Conservation (phyloP, 2,329 filamentous ascomycete genomes). For the Calonectria leucothoes region DNA sequence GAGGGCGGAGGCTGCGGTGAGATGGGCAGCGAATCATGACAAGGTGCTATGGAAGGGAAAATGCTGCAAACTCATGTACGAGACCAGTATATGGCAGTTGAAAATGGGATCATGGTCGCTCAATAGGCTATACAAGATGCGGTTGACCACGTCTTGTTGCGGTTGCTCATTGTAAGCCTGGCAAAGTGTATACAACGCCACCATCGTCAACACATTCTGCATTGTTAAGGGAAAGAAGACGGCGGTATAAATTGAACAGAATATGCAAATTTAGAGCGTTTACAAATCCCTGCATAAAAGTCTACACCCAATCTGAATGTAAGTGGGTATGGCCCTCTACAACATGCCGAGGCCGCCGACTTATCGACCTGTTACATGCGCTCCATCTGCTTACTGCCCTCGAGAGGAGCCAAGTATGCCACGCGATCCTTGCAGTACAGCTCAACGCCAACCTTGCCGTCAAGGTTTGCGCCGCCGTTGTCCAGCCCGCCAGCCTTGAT, state of each 20-base stretch:
- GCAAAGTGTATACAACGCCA: too few relatives aligned
- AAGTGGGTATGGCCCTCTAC: not conserved
- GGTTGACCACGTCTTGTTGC: too few relatives aligned
- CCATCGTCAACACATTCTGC: not conserved
- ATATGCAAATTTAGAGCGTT: not conserved
- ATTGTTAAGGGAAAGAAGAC: not conserved
- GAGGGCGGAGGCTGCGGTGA: conserved; percentile 15
- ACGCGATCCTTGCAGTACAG: conserved; percentile 65
- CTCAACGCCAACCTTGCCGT: conserved; percentile 59
- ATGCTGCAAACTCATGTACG: too few relatives aligned
- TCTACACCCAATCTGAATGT: not conserved
- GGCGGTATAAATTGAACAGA: not conserved
- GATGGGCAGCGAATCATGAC: not conserved
- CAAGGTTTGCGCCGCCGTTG: conserved; percentile 56
- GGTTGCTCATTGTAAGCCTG: too few relatives aligned
- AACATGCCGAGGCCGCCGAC: not conserved
- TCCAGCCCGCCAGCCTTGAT: conserved; percentile 66
- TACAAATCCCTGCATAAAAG: not conserved
- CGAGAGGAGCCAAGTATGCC: conserved; percentile 52
- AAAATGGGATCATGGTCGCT: too few relatives aligned
- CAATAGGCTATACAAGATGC: too few relatives aligned
- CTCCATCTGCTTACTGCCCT: conserved; percentile 60
- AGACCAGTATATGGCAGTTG: too few relatives aligned
- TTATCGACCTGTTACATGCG: conserved; percentile 9
- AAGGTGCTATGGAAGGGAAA: not conserved